Base-by-base conservation (phyloP, 192 early-diverging fungal genomes). In the Helicostylum pulchrum region DNA sequence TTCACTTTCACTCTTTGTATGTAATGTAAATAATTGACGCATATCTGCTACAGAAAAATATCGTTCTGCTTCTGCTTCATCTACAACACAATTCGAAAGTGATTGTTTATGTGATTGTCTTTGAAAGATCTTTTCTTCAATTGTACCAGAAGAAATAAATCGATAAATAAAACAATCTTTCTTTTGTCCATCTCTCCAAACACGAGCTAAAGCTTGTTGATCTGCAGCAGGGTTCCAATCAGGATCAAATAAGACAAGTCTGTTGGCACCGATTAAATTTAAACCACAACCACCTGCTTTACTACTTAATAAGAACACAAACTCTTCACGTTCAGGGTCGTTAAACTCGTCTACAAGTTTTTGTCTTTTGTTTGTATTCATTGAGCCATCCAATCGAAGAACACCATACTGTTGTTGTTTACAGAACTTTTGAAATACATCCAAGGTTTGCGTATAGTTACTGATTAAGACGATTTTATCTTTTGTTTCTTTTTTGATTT, bases 121-220 rank as follows among this genome's bases (percentile, higher is more conserved):
- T 74, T 99, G 97, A 72, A 99, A 99, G 36, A 99, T 97, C 73
- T 99, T 99, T 64, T 99, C 97, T 71, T 99, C 97, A 17, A 99
- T 95, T 0, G 96, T 93, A 3, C 97, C 97, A n/a, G 96, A 95
- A 0, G 89, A 90, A 60, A 96, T 95, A 53, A 99, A 93, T 8
- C 96, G 87, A 76, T 99, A 99, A n/a, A 99, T 93, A 64, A 86
- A 99, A 70, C 84, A 87, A 59, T 85, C 76, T 57, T 93, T 91
- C 60, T 82, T 83, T 72, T 93, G 90, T 0, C 88, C 88, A 74
- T 90, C 93, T 65, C 93, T 83, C 93, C 93, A 95, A 15, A 95
- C 88, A 54, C 93, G 85, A 2, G 92, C 93, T 11, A 93, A 81
- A 3, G 93, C 93, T 65, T 98, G 96, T 64, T 91, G 86, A 77